Conservation (phyloP, 306 rosid species). For the Medicago arabica region DNA sequence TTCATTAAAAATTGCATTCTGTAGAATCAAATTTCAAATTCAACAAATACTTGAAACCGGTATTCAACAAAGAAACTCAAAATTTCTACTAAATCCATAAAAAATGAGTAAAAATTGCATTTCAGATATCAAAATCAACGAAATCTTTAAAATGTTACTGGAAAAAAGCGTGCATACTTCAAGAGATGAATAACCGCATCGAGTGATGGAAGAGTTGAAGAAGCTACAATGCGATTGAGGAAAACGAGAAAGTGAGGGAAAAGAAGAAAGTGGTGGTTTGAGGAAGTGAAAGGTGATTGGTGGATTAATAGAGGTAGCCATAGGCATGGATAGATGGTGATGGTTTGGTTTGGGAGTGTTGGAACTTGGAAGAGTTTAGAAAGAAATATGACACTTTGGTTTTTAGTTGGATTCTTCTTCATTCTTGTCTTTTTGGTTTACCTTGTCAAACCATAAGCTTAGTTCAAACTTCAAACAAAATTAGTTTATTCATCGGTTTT, state of each 20-base stretch:
- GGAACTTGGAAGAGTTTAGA: too few species aligned
- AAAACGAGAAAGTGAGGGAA: neutral
- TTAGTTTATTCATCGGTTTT: too few species aligned
- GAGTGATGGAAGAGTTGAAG: neutral
- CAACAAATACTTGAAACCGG: too few species aligned
- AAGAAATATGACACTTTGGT: too few species aligned
- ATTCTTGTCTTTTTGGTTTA: too few species aligned
- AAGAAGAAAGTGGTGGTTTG: neutral
- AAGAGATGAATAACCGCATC: constrained; percentile 14
- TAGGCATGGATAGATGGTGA: neutral
- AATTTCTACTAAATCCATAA: neutral
- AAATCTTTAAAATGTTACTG: neutral
- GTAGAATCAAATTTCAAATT: too few species aligned
- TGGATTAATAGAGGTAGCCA: neutral
- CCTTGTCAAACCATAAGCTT: too few species aligned
- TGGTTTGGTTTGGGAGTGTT: too few species aligned
- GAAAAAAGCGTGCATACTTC: neutral
- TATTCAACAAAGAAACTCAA: too few species aligned
- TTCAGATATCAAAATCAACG: neutral
- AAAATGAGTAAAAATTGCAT: neutral
- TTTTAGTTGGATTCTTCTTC: too few species aligned
- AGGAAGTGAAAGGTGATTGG: neutral
- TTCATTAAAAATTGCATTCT: too few species aligned
- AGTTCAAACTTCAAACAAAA: too few species aligned
- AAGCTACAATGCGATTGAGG: neutral